Percentiles rank a stretch among this genome's conserved stretches.
Conservation (phyloP, 768 basidiomycete species). For the Agrocybe chaxingu region DNA sequence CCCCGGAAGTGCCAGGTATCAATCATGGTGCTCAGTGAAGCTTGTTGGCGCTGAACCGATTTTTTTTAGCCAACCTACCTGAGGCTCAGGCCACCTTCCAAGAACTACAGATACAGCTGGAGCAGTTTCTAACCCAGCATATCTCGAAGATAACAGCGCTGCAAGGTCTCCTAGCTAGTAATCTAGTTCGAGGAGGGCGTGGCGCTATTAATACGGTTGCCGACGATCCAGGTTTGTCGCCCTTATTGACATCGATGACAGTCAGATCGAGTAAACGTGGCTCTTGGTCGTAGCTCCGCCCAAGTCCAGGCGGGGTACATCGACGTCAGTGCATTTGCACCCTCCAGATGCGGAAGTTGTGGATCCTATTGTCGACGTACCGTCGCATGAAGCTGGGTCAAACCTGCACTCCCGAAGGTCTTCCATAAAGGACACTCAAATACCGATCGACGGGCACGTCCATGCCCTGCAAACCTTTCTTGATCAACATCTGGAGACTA, state of each 20-base stretch:
- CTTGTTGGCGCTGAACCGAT: background rate
- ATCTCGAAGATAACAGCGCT: constrained; percentile 15
- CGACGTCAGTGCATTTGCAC: too few species aligned
- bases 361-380: background rate
- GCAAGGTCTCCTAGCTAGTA: constrained; percentile 9
- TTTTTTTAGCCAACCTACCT: constrained; percentile 10
- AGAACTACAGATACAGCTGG: constrained; percentile 20
- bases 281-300: background rate
- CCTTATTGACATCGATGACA: too few species aligned
- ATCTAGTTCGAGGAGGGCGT: constrained; percentile 3
- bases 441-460: constrained; percentile 17
- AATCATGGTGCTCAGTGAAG: background rate
- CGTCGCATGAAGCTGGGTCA: background rate
- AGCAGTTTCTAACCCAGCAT: constrained; percentile 18
- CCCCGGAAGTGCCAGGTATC: constrained; percentile 15
- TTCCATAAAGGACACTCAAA: background rate
- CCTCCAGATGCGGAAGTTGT: too few species aligned
- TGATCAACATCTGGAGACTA: constrained; percentile 21
- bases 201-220: background rate
- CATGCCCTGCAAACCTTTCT: constrained; percentile 25
- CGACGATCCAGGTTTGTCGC: too few species aligned
- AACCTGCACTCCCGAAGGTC: background rate
- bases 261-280: background rate
- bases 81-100: constrained; percentile 17
- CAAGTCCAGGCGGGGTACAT: background rate